Base-by-base conservation (phyloP, 1,284 basidiomycete genomes). In the Trichosporon asahii region DNA sequence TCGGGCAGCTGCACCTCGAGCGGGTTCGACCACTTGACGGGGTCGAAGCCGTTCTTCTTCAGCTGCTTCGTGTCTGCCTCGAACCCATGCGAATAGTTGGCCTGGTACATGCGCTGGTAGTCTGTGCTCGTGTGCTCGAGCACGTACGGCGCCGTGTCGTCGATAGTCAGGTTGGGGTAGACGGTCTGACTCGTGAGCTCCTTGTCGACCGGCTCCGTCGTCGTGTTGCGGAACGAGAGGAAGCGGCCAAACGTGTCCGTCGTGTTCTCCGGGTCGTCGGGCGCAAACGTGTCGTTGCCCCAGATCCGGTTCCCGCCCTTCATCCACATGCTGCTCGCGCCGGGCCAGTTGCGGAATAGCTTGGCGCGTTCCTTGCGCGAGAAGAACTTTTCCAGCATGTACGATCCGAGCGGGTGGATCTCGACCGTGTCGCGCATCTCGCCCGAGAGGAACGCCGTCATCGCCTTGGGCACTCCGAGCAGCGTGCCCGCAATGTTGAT, bases 361-460 rank as follows among this genome's bases (percentile, higher is more conserved):
- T 89, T 90, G 69, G 93, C 93, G 0, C 96, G 88, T 81, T 99
- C 97, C 44, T 88, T 89, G 37, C 94, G 87, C 2, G 92, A 95
- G 83, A 98, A 98, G 86, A 96, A 94, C 67, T 82, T 86, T 69
- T 88, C 87, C 1, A 88, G 80, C 12, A 88, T 79, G 77, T 85
- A 87, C 1, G 85, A 85, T 0, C 85, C 86, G 1, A 86, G 84
- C 1, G 85, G 85, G 72, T 86, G 84, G 18, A 84, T 69, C 79
- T 97, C 92, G 9, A 98, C 95, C 0, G 95, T 98, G 77, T 98
- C 94, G 81, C 91, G 90, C 95, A 98, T 98, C 78, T 94, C 93
- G 9, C 92, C 92, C 0, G 93, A 95, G 33, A 99, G 85, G 80
- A 98, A 94, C 3, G 96, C 95, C 0, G 95, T 86, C 93, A 98